Percentiles rank a stretch among this genome's conserved stretches.
Conservation (phyloP, 371 early-diverging fungal species). For the Mortierella sp. region DNA sequence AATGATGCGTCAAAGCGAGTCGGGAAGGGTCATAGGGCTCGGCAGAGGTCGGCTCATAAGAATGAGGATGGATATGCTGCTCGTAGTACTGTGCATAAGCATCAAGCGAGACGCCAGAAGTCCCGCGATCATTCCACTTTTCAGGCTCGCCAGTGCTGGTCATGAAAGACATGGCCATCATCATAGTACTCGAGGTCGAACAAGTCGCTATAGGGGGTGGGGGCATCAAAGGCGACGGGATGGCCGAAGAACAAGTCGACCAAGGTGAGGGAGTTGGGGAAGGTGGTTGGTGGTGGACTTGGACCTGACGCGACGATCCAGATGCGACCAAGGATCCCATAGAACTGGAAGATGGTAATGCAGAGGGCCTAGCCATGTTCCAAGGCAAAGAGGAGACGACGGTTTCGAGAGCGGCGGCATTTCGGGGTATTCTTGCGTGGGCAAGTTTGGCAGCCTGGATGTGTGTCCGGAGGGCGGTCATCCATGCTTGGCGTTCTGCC, state of each 20-base stretch:
- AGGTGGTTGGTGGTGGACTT: slow-evolving; percentile 19
- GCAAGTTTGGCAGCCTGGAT: slow-evolving; percentile 41
- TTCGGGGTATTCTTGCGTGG: slow-evolving; percentile 17
- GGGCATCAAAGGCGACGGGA: slow-evolving; percentile 47
- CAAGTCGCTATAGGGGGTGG: slow-evolving; percentile 23
- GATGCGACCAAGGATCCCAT: not conserved
- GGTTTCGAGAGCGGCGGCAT: slow-evolving; percentile 17
- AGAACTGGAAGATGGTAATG: not conserved
- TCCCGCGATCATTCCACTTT: slow-evolving; percentile 30
- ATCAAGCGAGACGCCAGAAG: not conserved
- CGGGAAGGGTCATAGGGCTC: not conserved
- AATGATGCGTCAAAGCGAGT: not conserved
- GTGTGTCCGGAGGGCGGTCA: slow-evolving; percentile 32
- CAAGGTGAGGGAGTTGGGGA: slow-evolving; percentile 37
- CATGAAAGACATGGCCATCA: slow-evolving; percentile 43
- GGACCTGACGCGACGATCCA: slow-evolving; percentile 9
- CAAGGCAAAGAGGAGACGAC: slow-evolving; percentile 42
- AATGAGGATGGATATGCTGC: not conserved
- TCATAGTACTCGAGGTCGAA: slow-evolving; percentile 30
- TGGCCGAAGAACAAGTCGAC: slow-evolving; percentile 36
- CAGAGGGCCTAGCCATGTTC: slow-evolving; percentile 13
- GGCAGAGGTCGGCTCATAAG: not conserved
- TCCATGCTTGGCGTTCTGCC: slow-evolving; percentile 41
- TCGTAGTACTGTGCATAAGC: not conserved
- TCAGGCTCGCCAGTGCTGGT: slow-evolving; percentile 19